Evolutionary conservation across 345 rosid genomes (phyloP).

Genomic region (Gossypium mustelinum): DNA sequence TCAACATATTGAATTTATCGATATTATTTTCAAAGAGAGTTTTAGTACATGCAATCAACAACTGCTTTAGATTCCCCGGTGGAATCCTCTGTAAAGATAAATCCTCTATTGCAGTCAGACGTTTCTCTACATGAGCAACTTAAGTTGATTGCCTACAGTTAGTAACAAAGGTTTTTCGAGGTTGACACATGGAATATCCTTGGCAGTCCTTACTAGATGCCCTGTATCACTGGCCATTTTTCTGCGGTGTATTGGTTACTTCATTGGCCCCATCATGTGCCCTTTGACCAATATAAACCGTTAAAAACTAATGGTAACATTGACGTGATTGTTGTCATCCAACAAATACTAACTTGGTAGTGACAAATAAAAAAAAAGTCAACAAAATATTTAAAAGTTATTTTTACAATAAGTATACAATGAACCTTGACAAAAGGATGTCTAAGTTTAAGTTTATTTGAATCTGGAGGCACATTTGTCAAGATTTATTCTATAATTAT

Average conservation of each 20-base stretch:
- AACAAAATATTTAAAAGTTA: too few species aligned
- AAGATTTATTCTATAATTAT: too few species aligned
- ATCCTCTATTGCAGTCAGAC: slow-evolving; percentile 25
- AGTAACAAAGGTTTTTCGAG: slow-evolving; percentile 28
- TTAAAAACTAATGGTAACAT: too few species aligned
- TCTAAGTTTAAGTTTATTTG: too few species aligned
- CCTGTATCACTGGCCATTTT: slow-evolving; percentile 28
- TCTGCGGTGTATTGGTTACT: slow-evolving; percentile 20
- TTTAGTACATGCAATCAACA: slow-evolving; percentile 57
- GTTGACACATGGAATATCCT: slow-evolving; percentile 27
- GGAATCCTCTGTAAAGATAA: slow-evolving; percentile 20
- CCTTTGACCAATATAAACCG: too few species aligned
- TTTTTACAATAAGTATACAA: too few species aligned
- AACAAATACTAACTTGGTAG: too few species aligned
- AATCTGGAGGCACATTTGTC: too few species aligned
- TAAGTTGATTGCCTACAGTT: slow-evolving; percentile 24
- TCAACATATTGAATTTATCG: slow-evolving; percentile 38
- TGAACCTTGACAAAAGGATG: too few species aligned
- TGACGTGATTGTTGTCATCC: too few species aligned
- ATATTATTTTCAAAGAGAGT: slow-evolving; percentile 43
- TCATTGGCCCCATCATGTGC: slow-evolving; percentile 36
- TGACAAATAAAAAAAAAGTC: too few species aligned
- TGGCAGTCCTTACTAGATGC: slow-evolving; percentile 30
- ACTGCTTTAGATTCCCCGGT: slow-evolving; percentile 39
- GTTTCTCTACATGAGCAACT: slow-evolving; percentile 33